Evolutionary conservation across 768 basidiomycete species (phyloP), one percentile per base, ranked within the genome.

Genomic region (Suillus fuscotomentosus): DNA sequence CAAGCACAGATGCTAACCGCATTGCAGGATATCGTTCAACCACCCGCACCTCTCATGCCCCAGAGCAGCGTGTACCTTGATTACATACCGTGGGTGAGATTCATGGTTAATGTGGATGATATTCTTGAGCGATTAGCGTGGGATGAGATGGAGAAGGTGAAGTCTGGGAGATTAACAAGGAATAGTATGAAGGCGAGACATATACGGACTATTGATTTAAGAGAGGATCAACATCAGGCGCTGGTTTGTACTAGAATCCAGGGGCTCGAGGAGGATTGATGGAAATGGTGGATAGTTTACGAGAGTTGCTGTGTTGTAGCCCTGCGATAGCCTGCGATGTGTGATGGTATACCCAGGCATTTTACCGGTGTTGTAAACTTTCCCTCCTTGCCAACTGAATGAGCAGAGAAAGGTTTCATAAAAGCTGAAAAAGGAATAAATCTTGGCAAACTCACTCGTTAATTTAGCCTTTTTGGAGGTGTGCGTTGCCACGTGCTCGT

Each of bases 81-180:
- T 56, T 91, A 92, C 75, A 77, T 85, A 68, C 89, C 94, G 39
- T 84, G 82, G 76, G 78, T 94, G 57, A 80, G 88, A 64, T 70
- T 77, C 65, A 90, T 96, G 73, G 86, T 91, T 47, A 75, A 64
- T 34, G 82, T 77, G 43, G 94, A 97, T 67, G 92, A 94, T 65
- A 62, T 54, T 48, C 68, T 68, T 27, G 73, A 74, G 43, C 66
- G 65, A 20, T 65, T 47, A 38, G 75, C 63, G 68, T 68, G 79
- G 69, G 87, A 81, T 65, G 75, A 62, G 65, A 63, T 56, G 64
- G 70, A 61, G 60, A 47, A 60, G 71, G 64, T 67, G 62, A 66
- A 78, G 50, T 59, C 65, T 41, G 80, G 83, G 65, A 71, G 90
- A 60, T 71, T 57, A 67, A 90, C 89, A 48, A 74, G 88, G 72